Percentiles rank a stretch among this genome's conserved stretches.
Conservation (phyloP, 148 eudicot genomes). For the Nepenthes gracilis region DNA sequence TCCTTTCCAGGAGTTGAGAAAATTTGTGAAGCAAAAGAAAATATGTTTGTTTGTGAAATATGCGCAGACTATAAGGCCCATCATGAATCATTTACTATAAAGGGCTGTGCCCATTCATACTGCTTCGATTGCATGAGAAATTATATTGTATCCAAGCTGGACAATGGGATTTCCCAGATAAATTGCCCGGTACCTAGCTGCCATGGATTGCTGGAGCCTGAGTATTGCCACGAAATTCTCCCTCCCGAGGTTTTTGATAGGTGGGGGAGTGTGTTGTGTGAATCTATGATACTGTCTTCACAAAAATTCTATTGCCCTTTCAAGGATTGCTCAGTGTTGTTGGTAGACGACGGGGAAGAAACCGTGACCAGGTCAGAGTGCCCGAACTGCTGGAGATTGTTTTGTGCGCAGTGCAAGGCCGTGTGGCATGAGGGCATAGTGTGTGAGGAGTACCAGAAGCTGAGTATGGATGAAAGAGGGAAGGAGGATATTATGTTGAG, state of each 20-base stretch:
- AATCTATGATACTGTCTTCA: slow-evolving; percentile 34
- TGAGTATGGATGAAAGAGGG: slow-evolving; percentile 36
- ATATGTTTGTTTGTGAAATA: slow-evolving; percentile 42
- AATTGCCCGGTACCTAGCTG: slow-evolving; percentile 27
- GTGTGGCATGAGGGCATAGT: slow-evolving; percentile 48
- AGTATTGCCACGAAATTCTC: slow-evolving; percentile 29
- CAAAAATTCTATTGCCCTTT: slow-evolving; percentile 44
- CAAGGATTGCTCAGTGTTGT: slow-evolving; percentile 40
- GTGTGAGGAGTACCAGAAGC: slow-evolving; percentile 37
- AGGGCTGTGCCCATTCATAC: slow-evolving; percentile 37
- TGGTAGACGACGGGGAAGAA: slow-evolving; percentile 28
- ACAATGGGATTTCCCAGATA: slow-evolving; percentile 26
- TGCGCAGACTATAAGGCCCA: slow-evolving; percentile 36
- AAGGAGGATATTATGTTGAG: slow-evolving; percentile 44
- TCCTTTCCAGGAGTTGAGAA: slow-evolving; percentile 13
- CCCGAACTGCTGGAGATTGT: slow-evolving; percentile 39
- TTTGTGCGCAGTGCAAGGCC: slow-evolving; percentile 57
- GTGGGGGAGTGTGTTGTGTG: slow-evolving; percentile 41
- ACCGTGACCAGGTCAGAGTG: slow-evolving; percentile 31
- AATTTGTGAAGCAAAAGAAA: not conserved
- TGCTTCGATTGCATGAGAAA: slow-evolving; percentile 29
- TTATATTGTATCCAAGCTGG: slow-evolving; percentile 33
- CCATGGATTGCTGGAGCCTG: slow-evolving; percentile 32
- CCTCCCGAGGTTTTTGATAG: slow-evolving; percentile 35
- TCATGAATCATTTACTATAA: slow-evolving; percentile 19